Evolutionary conservation across 2,329 filamentous ascomycete species (phyloP).

Genomic region (Talaromyces sp.): DNA sequence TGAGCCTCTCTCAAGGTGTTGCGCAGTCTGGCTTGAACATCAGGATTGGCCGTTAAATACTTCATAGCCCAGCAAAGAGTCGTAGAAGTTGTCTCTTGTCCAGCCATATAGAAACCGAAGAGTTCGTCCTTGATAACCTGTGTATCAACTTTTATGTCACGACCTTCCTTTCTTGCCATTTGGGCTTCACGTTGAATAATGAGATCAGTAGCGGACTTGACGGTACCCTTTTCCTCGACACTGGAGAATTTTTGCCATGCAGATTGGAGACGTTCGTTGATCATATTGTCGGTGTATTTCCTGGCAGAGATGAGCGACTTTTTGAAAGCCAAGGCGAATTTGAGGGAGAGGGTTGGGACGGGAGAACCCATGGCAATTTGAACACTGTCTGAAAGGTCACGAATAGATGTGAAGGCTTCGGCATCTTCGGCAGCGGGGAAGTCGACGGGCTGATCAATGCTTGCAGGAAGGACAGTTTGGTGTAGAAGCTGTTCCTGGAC

Average conservation of each 20-base stretch:
- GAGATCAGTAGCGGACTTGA: constrained; percentile 28
- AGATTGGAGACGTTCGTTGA: background rate
- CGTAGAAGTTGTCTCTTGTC: constrained; percentile 48
- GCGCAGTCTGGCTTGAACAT: constrained; percentile 37
- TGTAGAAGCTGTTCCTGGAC: background rate
- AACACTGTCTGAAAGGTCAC: background rate
- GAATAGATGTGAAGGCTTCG: background rate
- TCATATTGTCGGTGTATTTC: background rate
- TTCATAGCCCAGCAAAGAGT: constrained; percentile 44
- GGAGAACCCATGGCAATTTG: background rate
- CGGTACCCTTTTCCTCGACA: background rate
- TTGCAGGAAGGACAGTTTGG: background rate
- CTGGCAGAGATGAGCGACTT: background rate
- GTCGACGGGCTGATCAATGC: background rate
- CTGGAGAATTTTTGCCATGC: background rate
- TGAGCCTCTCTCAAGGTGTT: constrained; percentile 28
- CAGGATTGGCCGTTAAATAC: constrained; percentile 33
- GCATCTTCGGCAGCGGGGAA: background rate
- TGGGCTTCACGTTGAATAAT: constrained; percentile 29
- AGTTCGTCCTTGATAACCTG: constrained; percentile 22
- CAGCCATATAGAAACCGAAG: constrained; percentile 38
- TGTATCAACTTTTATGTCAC: background rate
- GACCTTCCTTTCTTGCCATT: constrained; percentile 7
- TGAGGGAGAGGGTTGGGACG: background rate
- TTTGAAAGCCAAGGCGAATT: background rate